Conservation (phyloP, 106 monocot species). For the Iris macrosiphon region DNA sequence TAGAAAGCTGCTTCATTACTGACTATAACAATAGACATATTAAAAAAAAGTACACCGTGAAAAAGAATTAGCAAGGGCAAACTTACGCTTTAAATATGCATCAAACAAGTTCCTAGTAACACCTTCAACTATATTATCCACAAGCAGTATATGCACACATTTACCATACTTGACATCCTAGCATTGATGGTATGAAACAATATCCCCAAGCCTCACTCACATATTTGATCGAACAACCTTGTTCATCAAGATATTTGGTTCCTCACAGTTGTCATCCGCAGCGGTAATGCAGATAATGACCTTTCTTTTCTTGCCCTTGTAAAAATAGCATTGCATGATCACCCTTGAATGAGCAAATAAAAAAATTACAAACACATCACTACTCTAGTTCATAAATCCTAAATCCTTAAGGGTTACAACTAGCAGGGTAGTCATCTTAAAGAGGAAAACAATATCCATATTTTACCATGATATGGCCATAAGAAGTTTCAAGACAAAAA, state of each 20-base stretch:
- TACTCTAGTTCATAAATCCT: too few relatives aligned
- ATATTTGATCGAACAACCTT: constrained; percentile 61
- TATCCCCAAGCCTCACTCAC: constrained; percentile 58
- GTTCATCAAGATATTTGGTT: constrained; percentile 69
- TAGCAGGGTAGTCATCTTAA: too few relatives aligned
- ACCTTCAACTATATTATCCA: constrained; percentile 70
- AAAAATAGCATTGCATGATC: not conserved
- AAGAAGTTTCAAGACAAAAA: too few relatives aligned
- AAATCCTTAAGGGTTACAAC: too few relatives aligned
- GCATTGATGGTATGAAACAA: constrained; percentile 71
- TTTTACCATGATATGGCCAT: too few relatives aligned
- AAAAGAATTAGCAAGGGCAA: not conserved
- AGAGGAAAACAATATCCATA: too few relatives aligned
- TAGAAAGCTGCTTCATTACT: too few relatives aligned
- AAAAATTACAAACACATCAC: too few relatives aligned
- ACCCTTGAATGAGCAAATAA: not conserved
- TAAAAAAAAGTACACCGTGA: too few relatives aligned
- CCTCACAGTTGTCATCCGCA: constrained; percentile 65
- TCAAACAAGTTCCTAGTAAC: constrained; percentile 67
- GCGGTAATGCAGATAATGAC: constrained; percentile 69
- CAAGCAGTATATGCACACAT: constrained; percentile 59
- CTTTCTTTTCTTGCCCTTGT: constrained; percentile 68
- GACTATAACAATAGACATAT: too few relatives aligned
- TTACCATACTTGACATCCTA: constrained; percentile 78
- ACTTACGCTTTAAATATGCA: too few relatives aligned